Conservation (phyloP, 1,139 yeast species). For the Meyerozyma sp. region DNA sequence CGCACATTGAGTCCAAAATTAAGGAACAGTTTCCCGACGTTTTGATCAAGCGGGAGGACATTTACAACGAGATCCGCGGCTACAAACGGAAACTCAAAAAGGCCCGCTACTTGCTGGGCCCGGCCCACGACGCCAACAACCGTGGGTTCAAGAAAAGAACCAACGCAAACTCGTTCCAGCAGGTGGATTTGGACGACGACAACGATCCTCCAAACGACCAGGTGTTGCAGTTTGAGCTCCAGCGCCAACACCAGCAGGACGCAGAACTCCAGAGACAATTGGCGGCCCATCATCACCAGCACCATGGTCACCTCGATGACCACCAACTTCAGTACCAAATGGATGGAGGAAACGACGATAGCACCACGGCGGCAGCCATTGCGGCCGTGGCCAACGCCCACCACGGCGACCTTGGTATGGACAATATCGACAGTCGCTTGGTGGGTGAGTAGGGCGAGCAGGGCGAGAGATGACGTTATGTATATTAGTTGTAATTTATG, state of each 20-base stretch:
- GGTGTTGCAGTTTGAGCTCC: conserved; percentile 19
- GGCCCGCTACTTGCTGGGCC: conserved; percentile 7
- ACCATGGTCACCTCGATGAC: conserved; percentile 9
- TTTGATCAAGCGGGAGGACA: conserved; percentile 52
- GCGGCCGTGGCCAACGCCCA: conserved; percentile 39
- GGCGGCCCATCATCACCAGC: conserved; percentile 25
- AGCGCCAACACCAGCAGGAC: conserved; percentile 19
- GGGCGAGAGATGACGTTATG: neutral
- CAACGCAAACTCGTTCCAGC: conserved; percentile 28
- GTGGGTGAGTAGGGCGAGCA: conserved; percentile 32
- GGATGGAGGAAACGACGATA: conserved; percentile 18
- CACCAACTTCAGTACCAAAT: conserved; percentile 7
- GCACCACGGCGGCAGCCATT: conserved; percentile 37
- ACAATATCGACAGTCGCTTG: conserved; percentile 43
- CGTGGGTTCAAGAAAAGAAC: conserved; percentile 17
- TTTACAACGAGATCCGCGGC: conserved; percentile 55
- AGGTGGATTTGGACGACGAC: conserved; percentile 26
- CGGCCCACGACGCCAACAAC: conserved; percentile 8
- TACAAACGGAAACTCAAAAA: conserved; percentile 49
- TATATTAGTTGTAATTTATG: conserved; percentile 2
- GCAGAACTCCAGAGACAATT: conserved; percentile 34
- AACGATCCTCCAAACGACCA: conserved; percentile 22
- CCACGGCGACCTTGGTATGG: conserved; percentile 35
- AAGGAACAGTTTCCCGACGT: conserved; percentile 52
- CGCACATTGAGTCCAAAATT: conserved; percentile 49